These are phyloP conservation scores for Cytospora piceicola DNA, from an alignment of 2,329 filamentous ascomycete genomes.

Conservation along the genomic window DNA sequence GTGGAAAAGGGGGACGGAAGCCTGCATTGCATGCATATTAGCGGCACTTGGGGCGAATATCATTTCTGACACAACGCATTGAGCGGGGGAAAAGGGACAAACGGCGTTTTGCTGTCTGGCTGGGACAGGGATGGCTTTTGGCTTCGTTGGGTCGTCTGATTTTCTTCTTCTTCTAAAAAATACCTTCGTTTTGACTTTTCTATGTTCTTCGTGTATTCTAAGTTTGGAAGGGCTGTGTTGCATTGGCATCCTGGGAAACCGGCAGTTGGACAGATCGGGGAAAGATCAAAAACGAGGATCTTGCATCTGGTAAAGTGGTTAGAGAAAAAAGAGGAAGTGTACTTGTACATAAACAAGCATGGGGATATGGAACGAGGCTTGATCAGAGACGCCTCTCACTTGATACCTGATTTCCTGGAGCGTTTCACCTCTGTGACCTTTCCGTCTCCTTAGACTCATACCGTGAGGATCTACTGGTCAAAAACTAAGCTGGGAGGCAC, in stretches of 20 bases:
- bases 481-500: not conserved
- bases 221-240: not conserved
- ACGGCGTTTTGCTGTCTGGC: conserved; percentile 3
- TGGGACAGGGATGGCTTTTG: not conserved
- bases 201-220: not conserved
- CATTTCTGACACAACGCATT: conserved; percentile 6
- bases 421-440: no score
- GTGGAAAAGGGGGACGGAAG: not conserved
- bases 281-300: not conserved
- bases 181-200: not conserved
- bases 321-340: not conserved
- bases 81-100: not conserved
- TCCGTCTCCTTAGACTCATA: no score
- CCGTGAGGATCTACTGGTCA: not conserved
- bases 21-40: conserved; percentile 7
- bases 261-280: not conserved
- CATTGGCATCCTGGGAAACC: not conserved
- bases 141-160: not conserved
- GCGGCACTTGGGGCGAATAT: not conserved
- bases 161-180: not conserved
- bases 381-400: not conserved
- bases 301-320: not conserved
- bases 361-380: not conserved
- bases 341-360: conserved; percentile 1
- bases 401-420: not conserved